Evolutionary conservation across 2,329 filamentous ascomycete species (phyloP).

Genomic region (Trichoderma aggressivum): DNA sequence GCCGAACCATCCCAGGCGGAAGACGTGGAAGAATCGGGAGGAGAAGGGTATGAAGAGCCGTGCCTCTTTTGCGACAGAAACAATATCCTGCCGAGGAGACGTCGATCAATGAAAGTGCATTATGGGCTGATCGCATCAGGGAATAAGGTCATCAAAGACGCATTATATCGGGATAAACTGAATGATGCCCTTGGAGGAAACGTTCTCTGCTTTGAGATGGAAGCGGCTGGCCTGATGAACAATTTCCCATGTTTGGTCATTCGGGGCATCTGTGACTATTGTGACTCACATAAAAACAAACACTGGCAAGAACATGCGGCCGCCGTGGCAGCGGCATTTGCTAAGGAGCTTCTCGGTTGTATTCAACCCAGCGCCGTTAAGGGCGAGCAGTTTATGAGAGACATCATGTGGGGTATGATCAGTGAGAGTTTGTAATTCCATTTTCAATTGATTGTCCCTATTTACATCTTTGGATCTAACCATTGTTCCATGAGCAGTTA

Average conservation of each 20-base stretch:
- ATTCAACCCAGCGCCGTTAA: not conserved
- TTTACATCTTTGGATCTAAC: too few relatives aligned
- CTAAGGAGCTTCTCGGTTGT: not conserved
- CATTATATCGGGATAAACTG: conserved; percentile 12
- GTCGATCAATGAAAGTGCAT: conserved; percentile 15
- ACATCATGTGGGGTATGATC: too few relatives aligned
- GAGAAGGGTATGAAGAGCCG: not conserved
- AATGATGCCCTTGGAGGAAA: not conserved
- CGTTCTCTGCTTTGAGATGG: conserved; percentile 19
- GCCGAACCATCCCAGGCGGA: not conserved
- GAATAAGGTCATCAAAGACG: conserved; percentile 24
- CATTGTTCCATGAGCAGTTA: too few relatives aligned
- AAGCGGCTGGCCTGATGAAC: conserved; percentile 16
- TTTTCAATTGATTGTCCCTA: too few relatives aligned
- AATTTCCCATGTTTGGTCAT: conserved; percentile 16
- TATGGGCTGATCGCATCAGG: conserved; percentile 28
- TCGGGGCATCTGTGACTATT: conserved; percentile 20
- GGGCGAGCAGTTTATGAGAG: not conserved
- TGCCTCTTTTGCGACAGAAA: not conserved
- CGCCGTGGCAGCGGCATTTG: not conserved
- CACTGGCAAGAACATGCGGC: conserved; percentile 1
- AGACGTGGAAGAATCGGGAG: not conserved
- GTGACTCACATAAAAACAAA: conserved; percentile 14
- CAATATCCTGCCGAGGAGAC: not conserved
- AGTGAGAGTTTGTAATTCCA: too few relatives aligned